Base-by-base conservation (phyloP, 371 early-diverging fungal genomes). In the Saksenaea vasiformis region DNA sequence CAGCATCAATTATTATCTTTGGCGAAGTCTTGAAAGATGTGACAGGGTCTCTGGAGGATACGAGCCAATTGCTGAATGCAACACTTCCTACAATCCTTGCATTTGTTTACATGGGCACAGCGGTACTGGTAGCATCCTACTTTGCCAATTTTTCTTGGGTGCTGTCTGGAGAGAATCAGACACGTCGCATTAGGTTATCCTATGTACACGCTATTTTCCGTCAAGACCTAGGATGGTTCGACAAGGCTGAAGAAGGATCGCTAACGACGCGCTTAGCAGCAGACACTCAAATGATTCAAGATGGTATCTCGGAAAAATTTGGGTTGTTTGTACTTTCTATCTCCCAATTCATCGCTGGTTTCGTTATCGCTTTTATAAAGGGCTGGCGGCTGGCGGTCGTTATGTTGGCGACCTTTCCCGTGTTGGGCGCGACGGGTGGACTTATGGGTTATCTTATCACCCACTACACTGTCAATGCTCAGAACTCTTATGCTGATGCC, bases 171-270 rank as follows among this genome's bases (percentile, higher is more conserved):
- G 73, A 72, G 58, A 74, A 74, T 35, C 73, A 73, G 57, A 69
- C 71, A 1, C 82, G 79, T 34, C 70, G 79, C 34, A 81, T 81
- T 34, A 73, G 82, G 34, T 35, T 58, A 9, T 36, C 53, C 24
- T 94, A 91, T 57, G 87, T 95, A 22, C 84, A 81, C 47, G 79
- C 95, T 1, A 85, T 95, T 41, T 78, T 99, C 38, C 87, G 93
- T 34, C 97, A 98, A 72, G 93, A 98, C 24, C 86, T 95, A 62
- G 90, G 87, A 19, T 99, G 93, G 91, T 97, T 95, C 69, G 99
- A 99, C 65, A 81, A 78, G 39, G 76, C 85, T 54, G 82, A 85
- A 74, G 68, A 76, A 64, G 90, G 90, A 37, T 90, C 90, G 55
- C 75, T 89, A 39, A 91, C 90, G 11, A 89, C 90, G 19, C 85